Base-by-base conservation (phyloP, 139 green algal species). In the Mesotaenium endlicherianum region DNA sequence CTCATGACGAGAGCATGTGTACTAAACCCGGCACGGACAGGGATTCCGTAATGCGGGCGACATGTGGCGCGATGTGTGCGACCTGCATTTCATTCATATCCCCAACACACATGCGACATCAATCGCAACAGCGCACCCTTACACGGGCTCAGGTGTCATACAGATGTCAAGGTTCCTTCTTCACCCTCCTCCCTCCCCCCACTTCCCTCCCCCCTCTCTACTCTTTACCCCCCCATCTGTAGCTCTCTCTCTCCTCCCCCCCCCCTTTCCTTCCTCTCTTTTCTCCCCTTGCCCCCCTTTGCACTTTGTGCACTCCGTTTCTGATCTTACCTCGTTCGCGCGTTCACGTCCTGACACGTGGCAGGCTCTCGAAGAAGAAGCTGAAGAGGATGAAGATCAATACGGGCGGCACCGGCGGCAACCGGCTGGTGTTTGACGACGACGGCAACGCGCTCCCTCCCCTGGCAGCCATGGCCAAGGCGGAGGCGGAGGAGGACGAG, bases 371-470 rank as follows among this genome's bases (percentile, higher is more conserved):
- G 17, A 69, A 30, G 75, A 85, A 87, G 64, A 75, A 83, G 78
- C 43, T 31, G 55, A 90, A 89, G 87, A 89, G 50, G 78, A 20
- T 87, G n/a, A 81, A 81, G 47, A 82, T 77, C 5, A 42, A 85
- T 0, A 45, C 75, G 0, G 53, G 45, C 39, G 30, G 38, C 41
- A 30, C 31, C 16, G 74, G 45, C 36, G 58, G 58, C 57, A 87
- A 86, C 14, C 81, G 81, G 40, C 31, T 91, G 16, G 55, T 90
- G 26, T 90, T 91, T 30, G 78, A 90, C 64, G 87, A 90, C 20
- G 86, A 90, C 16, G 87, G 87, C 20, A 50, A 76, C n/a, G 41
- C 77, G 6, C 36, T 88, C 17, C 47, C 40, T 38, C 86, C 86
- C 36, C 69, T 91, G 1, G 87, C 83, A 1, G 45, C 58, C 6